Conservation (phyloP, 345 rosid species). For the Alliaria petiolata region DNA sequence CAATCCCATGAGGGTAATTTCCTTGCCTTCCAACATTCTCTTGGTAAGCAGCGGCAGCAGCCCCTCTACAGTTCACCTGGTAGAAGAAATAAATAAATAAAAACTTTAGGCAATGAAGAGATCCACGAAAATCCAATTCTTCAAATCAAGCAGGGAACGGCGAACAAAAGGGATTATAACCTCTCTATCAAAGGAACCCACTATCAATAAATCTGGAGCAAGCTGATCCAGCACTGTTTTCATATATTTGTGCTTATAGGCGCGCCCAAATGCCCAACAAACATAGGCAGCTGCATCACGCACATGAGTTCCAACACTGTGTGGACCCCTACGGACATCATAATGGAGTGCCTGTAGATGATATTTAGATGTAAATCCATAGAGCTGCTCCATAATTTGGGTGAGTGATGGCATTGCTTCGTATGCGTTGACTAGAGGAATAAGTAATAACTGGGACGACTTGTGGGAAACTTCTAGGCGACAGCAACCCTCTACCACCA, state of each 20-base stretch:
- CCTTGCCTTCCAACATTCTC: conserved; percentile 99
- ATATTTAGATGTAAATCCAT: conserved; percentile 15
- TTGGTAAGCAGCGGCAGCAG: conserved; percentile 98
- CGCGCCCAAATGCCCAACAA: conserved; percentile 99
- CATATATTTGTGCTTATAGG: conserved; percentile 85
- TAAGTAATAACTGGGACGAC: conserved; percentile 81
- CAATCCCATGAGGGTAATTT: conserved; percentile 94
- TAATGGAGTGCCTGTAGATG: conserved; percentile 85
- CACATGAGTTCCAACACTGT: conserved; percentile 98
- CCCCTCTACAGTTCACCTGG: conserved; percentile 98
- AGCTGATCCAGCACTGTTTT: conserved; percentile 75
- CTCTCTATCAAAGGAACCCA: conserved; percentile 95
- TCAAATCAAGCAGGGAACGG: background rate
- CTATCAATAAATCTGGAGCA: conserved; percentile 83
- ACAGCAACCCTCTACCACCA: conserved; percentile 95
- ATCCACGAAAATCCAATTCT: conserved; percentile 12
- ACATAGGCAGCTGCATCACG: conserved; percentile 99
- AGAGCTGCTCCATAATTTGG: background rate
- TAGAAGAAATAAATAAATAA: conserved; percentile 8
- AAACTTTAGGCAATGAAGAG: conserved; percentile 11
- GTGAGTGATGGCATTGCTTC: background rate
- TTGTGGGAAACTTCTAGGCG: conserved; percentile 83
- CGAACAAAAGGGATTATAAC: conserved; percentile 39
- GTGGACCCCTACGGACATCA: conserved; percentile 97
- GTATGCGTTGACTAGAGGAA: conserved; percentile 69